phyloP scores from a whole-genome alignment of 139 green algal genomes.

The Yamagishiella unicocca region DNA sequence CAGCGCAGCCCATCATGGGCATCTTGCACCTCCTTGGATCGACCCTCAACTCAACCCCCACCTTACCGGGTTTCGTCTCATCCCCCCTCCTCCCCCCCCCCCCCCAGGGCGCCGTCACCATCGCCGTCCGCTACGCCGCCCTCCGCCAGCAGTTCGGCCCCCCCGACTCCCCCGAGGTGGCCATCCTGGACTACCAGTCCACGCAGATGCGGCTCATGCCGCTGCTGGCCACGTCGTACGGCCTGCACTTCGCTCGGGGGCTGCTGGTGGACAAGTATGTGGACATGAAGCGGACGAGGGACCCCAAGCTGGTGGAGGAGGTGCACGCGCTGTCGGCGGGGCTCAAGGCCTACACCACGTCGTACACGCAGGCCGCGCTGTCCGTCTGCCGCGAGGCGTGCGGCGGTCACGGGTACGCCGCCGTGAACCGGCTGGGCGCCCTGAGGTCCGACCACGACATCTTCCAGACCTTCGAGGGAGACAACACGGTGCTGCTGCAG shows the following conservation, averaged over 20 bases:
- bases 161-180: conserved; percentile 73
- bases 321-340: conserved; percentile 53
- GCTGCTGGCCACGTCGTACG: conserved; percentile 83
- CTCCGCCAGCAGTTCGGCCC: conserved; percentile 90
- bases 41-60: not conserved
- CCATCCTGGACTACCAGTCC: conserved; percentile 87
- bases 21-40: too few species aligned
- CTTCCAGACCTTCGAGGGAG: conserved; percentile 86
- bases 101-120: conserved; percentile 70
- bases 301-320: conserved; percentile 74
- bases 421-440: conserved; percentile 85
- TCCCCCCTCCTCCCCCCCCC: not conserved
- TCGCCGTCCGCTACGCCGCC: conserved; percentile 82
- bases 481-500: conserved; percentile 93
- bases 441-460: conserved; percentile 89
- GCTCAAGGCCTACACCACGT: conserved; percentile 47
- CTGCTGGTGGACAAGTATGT: conserved; percentile 66
- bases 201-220: conserved; percentile 85
- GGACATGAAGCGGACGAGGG: conserved; percentile 82
- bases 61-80: not conserved
- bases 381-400: conserved; percentile 80
- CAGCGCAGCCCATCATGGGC: too few species aligned
- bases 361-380: conserved; percentile 65
- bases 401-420: conserved; percentile 87
- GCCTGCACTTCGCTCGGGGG: conserved; percentile 75